Conservation (phyloP, 2,329 filamentous ascomycete genomes). For the Colletotrichum tabaci region DNA sequence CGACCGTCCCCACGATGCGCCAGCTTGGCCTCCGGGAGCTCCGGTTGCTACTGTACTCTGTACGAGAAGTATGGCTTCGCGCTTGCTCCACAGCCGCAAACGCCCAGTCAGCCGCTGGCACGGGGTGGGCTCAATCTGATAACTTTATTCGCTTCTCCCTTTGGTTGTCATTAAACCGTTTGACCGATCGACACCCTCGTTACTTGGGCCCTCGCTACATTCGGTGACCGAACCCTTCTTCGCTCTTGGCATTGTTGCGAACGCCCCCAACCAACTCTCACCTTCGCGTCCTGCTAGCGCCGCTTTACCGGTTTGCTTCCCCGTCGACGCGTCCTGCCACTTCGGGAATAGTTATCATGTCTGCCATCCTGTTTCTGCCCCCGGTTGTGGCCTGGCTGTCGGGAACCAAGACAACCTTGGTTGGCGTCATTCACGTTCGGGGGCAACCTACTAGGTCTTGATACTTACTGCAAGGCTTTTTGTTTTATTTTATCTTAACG, state of each 20-base stretch:
- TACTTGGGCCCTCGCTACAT: constrained; percentile 13
- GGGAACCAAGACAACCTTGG: neutral
- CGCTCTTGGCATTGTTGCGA: constrained; percentile 5
- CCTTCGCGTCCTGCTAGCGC: neutral
- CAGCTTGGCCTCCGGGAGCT: constrained; percentile 11
- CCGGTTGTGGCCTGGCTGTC: neutral
- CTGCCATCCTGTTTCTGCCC: neutral
- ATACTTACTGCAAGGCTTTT: neutral
- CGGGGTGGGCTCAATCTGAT: constrained; percentile 40
- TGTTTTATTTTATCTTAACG: no score
- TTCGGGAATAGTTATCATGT: neutral
- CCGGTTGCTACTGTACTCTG: neutral
- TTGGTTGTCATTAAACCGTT: neutral
- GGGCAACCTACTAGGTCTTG: neutral
- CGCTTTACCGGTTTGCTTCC: constrained; percentile 4
- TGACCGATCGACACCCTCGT: constrained; percentile 15
- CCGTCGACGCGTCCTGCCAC: neutral
- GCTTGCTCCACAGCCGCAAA: constrained; percentile 1
- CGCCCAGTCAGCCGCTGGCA: constrained; percentile 6
- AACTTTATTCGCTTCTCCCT: constrained; percentile 31
- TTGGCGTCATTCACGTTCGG: neutral
- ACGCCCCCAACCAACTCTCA: neutral
- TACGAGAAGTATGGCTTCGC: no score
- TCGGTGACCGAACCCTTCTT: constrained; percentile 9
- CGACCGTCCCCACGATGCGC: constrained; percentile 2